phyloP scores from a whole-genome alignment of 202 grass and related monocot genomes.

The Brachypodium distachyon region DNA sequence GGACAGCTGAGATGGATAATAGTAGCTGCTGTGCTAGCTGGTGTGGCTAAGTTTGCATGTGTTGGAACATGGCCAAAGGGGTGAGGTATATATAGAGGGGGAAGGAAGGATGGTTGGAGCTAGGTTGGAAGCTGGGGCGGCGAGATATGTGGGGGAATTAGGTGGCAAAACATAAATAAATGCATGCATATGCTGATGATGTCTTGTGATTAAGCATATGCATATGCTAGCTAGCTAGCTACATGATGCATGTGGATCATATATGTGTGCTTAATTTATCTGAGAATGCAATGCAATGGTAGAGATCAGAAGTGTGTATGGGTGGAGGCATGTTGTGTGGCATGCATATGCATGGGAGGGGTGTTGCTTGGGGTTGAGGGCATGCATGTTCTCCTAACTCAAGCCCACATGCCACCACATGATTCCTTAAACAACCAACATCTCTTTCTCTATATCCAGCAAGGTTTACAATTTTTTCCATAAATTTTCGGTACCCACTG shows the following conservation, averaged over 20 bases:
- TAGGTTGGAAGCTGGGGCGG: constrained; percentile 28
- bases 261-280: neutral
- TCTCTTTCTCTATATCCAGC: neutral
- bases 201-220: too few species aligned
- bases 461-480: too few species aligned
- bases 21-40: neutral
- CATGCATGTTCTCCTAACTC: constrained; percentile 49
- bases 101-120: neutral
- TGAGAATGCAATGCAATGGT: neutral
- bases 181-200: neutral
- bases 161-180: constrained; percentile 17
- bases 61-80: neutral
- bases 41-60: neutral
- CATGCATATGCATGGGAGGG: too few species aligned
- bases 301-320: neutral
- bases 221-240: too few species aligned
- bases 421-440: constrained; percentile 18
- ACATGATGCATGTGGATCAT: constrained; percentile 16
- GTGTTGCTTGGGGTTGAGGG: constrained; percentile 12
- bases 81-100: neutral
- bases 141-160: constrained; percentile 6
- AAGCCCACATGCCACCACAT: constrained; percentile 35
- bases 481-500: too few species aligned
- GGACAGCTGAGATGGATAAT: neutral
- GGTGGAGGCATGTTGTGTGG: neutral